Conservation (phyloP, 306 rosid genomes). For the Ormosia semicastrata region DNA sequence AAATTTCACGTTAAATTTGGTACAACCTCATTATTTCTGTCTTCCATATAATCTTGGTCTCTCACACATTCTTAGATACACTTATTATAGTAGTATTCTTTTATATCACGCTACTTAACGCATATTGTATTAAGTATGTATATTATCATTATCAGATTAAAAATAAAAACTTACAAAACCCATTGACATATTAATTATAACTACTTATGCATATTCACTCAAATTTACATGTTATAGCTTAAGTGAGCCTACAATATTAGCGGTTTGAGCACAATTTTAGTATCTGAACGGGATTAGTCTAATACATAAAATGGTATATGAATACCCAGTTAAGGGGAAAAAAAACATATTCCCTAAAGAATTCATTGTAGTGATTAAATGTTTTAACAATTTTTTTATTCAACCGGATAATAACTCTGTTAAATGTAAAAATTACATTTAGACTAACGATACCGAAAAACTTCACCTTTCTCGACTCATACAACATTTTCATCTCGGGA, state of each 20-base stretch:
- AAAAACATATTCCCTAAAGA: background rate
- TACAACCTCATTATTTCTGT: background rate
- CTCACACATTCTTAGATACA: background rate
- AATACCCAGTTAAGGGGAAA: too few relatives aligned
- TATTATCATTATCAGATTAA: background rate
- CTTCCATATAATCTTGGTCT: background rate
- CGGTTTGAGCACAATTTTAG: too few relatives aligned
- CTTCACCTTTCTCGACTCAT: too few relatives aligned
- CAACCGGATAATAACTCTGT: too few relatives aligned
- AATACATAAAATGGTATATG: too few relatives aligned
- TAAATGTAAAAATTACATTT: too few relatives aligned
- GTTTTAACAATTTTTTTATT: background rate
- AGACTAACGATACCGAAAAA: too few relatives aligned
- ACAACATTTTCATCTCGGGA: too few relatives aligned
- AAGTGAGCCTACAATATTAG: too few relatives aligned
- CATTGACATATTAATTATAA: too few relatives aligned
- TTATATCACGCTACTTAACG: background rate
- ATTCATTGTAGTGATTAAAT: background rate
- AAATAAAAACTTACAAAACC: background rate
- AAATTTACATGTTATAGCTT: too few relatives aligned
- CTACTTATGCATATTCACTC: background rate
- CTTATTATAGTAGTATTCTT: background rate
- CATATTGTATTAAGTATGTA: background rate
- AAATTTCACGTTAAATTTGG: background rate
- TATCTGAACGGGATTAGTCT: too few relatives aligned